Evolutionary conservation across 225 moss, liverwort and hornwort genomes (phyloP), one percentile per base, ranked within the genome.

Genomic region (Antitrichia curtipendula): DNA sequence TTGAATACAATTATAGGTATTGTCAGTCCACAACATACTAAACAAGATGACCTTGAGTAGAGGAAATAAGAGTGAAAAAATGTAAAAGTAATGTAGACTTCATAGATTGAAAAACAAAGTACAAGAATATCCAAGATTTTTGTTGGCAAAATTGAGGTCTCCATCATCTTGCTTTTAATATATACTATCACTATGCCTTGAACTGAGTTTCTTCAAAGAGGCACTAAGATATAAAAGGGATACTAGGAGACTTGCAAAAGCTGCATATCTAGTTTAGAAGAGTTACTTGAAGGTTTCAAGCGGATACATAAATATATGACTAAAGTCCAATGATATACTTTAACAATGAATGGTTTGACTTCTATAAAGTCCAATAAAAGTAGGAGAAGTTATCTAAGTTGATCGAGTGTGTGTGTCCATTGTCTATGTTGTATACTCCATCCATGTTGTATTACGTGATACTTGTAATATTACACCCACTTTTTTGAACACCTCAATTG

Each of bases 361-460:
- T 11, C 29, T 43, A 6, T 43, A 43, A 27, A 45, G 10, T 72
- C 4, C 3, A 43, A 28, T 45, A 45, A 72, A 71, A 45, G 7
- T 24, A 71, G 3, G 16, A 71, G 9, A 71, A 43, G 0, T 16
- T 16, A 45, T 28, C 17, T 10, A 28, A 3, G 2, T 72, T 45
- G 6, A 17, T 28, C 0, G 1, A 45, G 6, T 5, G 0, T 10
- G 2, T 45, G 17, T 28, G 2, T 41, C 0, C 2, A 2, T 22
- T 29, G 4, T n/a, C n/a, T n/a, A n/a, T n/a, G n/a, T n/a, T n/a
- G n/a, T n/a, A n/a, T n/a, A n/a, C n/a, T n/a, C n/a, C 2, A 19
- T 47, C 12, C 19, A 47, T 47, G 4, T 11, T 31, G 11, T 31
- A 73, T 29, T 29, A 45, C 0, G 1, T 72, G 10, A 45, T 47